These are phyloP conservation scores for Teratosphaeria viscida DNA, from an alignment of 2,329 filamentous ascomycete genomes.

Conservation along the genomic window DNA sequence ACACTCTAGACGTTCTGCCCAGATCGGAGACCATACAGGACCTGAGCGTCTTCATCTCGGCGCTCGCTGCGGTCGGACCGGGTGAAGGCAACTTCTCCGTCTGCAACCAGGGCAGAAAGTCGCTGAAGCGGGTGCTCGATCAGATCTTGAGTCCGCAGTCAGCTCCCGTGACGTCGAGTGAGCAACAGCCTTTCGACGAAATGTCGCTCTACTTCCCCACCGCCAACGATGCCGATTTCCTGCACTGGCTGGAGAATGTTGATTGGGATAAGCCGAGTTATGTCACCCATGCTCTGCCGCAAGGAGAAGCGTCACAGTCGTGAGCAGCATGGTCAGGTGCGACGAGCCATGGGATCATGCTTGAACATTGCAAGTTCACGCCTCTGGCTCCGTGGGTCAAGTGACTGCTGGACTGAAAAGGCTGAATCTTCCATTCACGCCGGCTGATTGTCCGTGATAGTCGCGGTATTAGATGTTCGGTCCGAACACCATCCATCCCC, in stretches of 20 bases:
- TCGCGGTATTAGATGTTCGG: too few relatives aligned
- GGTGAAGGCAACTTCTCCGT: constrained; percentile 31
- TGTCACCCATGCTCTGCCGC: neutral
- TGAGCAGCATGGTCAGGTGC: neutral
- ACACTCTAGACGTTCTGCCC: constrained; percentile 26
- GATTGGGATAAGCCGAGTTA: constrained; percentile 28
- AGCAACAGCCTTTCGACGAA: constrained; percentile 18
- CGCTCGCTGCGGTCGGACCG: constrained; percentile 29
- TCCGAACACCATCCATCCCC: too few relatives aligned
- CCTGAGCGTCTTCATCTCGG: constrained; percentile 35
- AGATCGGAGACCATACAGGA: constrained; percentile 37
- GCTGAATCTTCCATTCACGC: too few relatives aligned
- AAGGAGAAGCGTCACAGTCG: neutral
- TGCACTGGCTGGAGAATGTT: constrained; percentile 35
- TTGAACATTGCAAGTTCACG: too few relatives aligned
- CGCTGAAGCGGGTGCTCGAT: constrained; percentile 34
- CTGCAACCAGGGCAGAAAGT: constrained; percentile 31
- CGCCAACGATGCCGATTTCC: constrained; percentile 33
- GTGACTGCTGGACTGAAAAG: too few relatives aligned
- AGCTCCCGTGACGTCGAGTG: constrained; percentile 6
- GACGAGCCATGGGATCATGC: neutral
- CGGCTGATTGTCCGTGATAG: too few relatives aligned
- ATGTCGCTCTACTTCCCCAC: constrained; percentile 25
- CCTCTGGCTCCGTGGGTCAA: too few relatives aligned
- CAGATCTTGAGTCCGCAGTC: constrained; percentile 26